phyloP scores from a whole-genome alignment of 306 rosid genomes.

The Cajanus cajan region DNA sequence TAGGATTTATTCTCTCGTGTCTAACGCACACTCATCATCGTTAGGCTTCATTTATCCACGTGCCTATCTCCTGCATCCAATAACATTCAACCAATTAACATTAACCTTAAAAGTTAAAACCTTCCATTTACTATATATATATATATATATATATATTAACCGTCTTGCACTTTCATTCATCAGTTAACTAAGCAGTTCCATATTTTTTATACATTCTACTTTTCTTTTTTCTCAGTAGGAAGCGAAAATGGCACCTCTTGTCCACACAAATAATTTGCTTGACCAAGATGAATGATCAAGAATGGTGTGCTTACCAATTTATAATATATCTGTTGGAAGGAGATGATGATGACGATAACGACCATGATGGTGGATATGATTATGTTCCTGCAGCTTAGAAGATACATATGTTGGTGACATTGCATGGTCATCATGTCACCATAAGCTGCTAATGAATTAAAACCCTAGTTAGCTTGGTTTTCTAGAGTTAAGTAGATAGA shows the following conservation, averaged over 20 bases:
- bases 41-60: constrained; percentile 22
- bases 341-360: constrained; percentile 28
- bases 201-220: not conserved
- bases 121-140: not conserved
- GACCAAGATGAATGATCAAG: not conserved
- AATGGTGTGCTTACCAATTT: not conserved
- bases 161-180: not conserved
- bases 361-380: not conserved
- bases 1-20: constrained; percentile 32
- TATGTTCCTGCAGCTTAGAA: constrained; percentile 35
- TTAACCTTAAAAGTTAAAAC: not conserved
- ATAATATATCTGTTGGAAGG: not conserved
- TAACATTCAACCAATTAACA: not conserved
- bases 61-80: not conserved
- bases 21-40: constrained; percentile 29
- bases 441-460: not conserved
- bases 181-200: constrained; percentile 7
- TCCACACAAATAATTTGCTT: not conserved
- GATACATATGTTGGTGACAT: not conserved
- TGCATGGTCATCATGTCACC: not conserved
- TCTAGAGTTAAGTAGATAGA: not conserved
- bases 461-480: not conserved
- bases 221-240: not conserved
- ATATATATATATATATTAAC: not conserved
- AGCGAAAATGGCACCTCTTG: not conserved